phyloP scores from a whole-genome alignment of 805 yeast species.

The Wickerhamomyces bisporus region DNA sequence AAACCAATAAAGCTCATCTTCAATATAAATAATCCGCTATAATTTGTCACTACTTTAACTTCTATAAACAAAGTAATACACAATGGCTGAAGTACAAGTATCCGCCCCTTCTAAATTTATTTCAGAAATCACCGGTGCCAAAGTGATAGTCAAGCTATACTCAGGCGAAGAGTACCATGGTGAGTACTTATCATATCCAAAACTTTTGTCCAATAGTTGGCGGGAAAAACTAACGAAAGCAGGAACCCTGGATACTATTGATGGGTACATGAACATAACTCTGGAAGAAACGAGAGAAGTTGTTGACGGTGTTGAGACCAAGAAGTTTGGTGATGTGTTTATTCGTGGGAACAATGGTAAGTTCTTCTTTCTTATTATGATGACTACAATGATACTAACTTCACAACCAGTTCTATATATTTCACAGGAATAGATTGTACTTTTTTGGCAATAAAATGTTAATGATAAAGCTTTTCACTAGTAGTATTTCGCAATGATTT shows the following conservation, averaged over 20 bases:
- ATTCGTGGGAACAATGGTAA: slow-evolving; percentile 82
- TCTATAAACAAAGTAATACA: too few species aligned
- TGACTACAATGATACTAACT: slow-evolving; percentile 4
- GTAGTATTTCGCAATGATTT: background rate
- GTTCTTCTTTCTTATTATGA: slow-evolving; percentile 22
- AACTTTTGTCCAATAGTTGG: too few species aligned
- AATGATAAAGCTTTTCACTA: too few species aligned
- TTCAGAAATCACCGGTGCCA: slow-evolving; percentile 69
- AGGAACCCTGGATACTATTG: slow-evolving; percentile 75
- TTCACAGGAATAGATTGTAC: slow-evolving; percentile 21
- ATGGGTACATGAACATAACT: slow-evolving; percentile 95
- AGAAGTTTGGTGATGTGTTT: slow-evolving; percentile 70
- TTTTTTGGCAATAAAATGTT: too few species aligned
- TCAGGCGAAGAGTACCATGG: slow-evolving; percentile 86
- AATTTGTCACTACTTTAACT: too few species aligned
- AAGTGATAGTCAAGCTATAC: slow-evolving; percentile 76
- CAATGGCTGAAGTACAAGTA: slow-evolving; percentile 6
- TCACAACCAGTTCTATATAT: slow-evolving; percentile 18
- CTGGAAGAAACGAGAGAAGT: slow-evolving; percentile 71
- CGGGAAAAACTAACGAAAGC: slow-evolving; percentile 5
- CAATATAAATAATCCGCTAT: too few species aligned
- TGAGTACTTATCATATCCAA: slow-evolving; percentile 17
- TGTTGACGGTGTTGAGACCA: slow-evolving; percentile 43
- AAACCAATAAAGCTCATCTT: too few species aligned
- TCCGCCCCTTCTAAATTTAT: slow-evolving; percentile 75